A percentile compares a stretch with the other conserved stretches of the same genome.
These are phyloP conservation scores for Diaporthe capsici DNA, from an alignment of 2,329 filamentous ascomycete genomes.

Conservation along the genomic window DNA sequence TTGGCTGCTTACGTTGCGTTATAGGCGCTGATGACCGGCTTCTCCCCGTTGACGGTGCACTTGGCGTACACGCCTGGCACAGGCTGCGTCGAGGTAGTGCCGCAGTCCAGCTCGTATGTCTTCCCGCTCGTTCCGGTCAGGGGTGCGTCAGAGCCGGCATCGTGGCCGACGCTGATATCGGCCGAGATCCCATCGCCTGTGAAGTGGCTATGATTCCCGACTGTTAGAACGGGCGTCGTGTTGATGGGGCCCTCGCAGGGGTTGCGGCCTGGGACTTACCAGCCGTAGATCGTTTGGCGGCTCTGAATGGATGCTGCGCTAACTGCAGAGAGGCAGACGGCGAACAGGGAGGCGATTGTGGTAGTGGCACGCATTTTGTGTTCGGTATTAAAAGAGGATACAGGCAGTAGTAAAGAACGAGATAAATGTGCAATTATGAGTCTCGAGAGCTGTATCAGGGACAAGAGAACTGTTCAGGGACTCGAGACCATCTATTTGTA, in stretches of 20 bases:
- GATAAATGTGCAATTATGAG: too few relatives aligned
- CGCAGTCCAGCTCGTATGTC: conserved; percentile 12
- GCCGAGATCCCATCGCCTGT: neutral
- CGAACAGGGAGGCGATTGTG: neutral
- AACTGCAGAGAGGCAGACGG: neutral
- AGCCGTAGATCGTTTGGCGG: neutral
- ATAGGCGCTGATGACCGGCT: neutral
- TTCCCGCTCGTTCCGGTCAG: conserved; percentile 1
- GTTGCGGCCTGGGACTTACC: neutral
- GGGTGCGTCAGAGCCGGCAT: neutral
- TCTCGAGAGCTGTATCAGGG: too few relatives aligned
- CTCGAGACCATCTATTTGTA: too few relatives aligned
- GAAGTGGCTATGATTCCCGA: neutral
- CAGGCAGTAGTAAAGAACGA: too few relatives aligned
- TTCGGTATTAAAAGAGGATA: too few relatives aligned
- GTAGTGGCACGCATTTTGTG: neutral
- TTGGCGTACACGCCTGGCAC: neutral
- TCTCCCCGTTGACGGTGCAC: conserved; percentile 11
- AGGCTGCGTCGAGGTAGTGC: neutral
- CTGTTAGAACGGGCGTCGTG: neutral
- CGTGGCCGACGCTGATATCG: conserved; percentile 11
- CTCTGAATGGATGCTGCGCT: neutral
- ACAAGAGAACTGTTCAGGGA: too few relatives aligned
- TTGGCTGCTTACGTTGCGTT: neutral
- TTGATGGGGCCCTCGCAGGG: neutral